These are phyloP conservation scores for Talinum fruticosum DNA, from an alignment of 148 eudicot genomes.

Conservation along the genomic window DNA sequence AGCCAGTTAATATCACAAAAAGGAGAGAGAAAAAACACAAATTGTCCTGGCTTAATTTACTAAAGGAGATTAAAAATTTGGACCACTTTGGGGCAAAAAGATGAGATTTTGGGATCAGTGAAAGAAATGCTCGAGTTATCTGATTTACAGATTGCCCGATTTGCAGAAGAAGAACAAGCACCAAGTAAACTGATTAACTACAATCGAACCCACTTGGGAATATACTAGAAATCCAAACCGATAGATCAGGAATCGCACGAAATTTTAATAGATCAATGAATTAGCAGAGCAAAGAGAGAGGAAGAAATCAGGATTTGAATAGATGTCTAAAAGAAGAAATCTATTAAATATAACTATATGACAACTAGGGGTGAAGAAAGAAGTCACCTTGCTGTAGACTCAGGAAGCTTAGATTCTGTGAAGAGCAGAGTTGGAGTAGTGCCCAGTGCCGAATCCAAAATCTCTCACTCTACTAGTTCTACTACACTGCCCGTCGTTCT, in stretches of 20 bases:
- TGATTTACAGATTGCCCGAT: neutral
- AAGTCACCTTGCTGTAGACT: neutral
- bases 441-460: neutral
- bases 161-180: neutral
- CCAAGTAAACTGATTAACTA: neutral
- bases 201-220: neutral
- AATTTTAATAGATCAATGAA: neutral
- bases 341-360: neutral
- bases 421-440: neutral
- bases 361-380: neutral
- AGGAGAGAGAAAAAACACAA: too few species aligned
- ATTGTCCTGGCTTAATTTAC: too few species aligned
- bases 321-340: constrained; percentile 8
- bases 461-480: neutral
- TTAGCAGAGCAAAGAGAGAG: neutral
- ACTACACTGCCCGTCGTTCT: neutral
- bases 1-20: too few species aligned
- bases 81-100: neutral
- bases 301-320: neutral
- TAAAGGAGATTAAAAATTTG: neutral
- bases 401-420: neutral
- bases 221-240: neutral
- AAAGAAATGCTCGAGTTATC: neutral
- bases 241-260: neutral
- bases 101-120: neutral